phyloP scores from a whole-genome alignment of 306 rosid species.

The Lotus japonicus region DNA sequence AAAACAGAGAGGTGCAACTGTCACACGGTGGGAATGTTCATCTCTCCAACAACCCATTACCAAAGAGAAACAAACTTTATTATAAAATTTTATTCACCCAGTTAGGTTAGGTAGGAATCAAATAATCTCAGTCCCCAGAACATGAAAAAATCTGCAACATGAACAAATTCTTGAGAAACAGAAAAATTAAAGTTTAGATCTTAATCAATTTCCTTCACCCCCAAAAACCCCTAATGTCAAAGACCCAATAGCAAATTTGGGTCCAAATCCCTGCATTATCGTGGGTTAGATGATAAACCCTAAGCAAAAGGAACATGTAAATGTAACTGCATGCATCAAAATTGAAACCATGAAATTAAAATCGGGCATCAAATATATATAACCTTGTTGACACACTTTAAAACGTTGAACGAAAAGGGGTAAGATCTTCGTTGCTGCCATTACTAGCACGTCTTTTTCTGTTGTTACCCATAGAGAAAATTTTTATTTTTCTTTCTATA shows the following conservation, averaged over 20 bases:
- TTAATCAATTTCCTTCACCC: not conserved
- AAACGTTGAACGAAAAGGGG: slow-evolving; percentile 32
- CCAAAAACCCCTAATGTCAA: slow-evolving; percentile 42
- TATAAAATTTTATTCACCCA: not conserved
- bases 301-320: slow-evolving; percentile 37
- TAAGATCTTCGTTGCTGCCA: slow-evolving; percentile 33
- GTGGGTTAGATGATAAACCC: slow-evolving; percentile 40
- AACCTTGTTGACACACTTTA: slow-evolving; percentile 33
- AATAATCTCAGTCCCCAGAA: slow-evolving; percentile 15
- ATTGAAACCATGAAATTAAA: no score
- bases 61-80: not conserved
- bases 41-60: not conserved
- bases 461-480: slow-evolving; percentile 22
- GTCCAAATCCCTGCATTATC: slow-evolving; percentile 33
- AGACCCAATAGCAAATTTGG: slow-evolving; percentile 31
- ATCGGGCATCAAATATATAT: slow-evolving; percentile 33
- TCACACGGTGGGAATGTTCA: not conserved
- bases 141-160: not conserved
- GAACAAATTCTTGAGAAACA: not conserved
- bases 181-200: slow-evolving; percentile 10
- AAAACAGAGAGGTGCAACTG: slow-evolving; percentile 16
- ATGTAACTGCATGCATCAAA: slow-evolving; percentile 34
- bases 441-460: slow-evolving; percentile 35
- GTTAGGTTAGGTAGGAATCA: not conserved
- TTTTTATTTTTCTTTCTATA: not conserved